Evolutionary conservation across 768 basidiomycete genomes (phyloP).

Genomic region (Podaxis pistillaris): DNA sequence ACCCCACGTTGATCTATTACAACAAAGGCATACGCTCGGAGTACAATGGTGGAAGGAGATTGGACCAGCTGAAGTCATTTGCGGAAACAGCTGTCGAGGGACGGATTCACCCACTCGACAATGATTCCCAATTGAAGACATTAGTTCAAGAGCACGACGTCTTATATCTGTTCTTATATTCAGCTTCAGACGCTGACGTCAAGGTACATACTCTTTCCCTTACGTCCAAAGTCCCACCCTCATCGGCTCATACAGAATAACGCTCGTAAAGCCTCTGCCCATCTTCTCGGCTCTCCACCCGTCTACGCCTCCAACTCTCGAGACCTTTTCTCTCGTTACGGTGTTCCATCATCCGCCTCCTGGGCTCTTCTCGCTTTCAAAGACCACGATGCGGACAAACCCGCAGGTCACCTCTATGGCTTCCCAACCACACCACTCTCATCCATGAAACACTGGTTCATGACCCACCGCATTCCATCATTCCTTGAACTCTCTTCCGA

Average conservation of each 20-base stretch:
- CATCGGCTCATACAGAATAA: slow-evolving; percentile 23
- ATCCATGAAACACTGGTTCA: slow-evolving; percentile 55
- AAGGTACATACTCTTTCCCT: neutral
- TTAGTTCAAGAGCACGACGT: slow-evolving; percentile 47
- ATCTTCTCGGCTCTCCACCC: slow-evolving; percentile 46
- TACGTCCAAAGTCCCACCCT: neutral
- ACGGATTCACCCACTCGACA: slow-evolving; percentile 28
- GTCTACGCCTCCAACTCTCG: slow-evolving; percentile 41
- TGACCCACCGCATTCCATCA: slow-evolving; percentile 70
- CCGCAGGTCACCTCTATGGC: slow-evolving; percentile 45
- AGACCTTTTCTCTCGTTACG: slow-evolving; percentile 34
- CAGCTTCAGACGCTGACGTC: slow-evolving; percentile 12
- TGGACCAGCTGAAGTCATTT: slow-evolving; percentile 72
- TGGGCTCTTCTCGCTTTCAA: slow-evolving; percentile 72
- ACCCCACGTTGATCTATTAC: slow-evolving; percentile 80
- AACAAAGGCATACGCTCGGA: slow-evolving; percentile 60
- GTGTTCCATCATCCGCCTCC: slow-evolving; percentile 35
- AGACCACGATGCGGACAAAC: slow-evolving; percentile 47
- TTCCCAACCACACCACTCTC: slow-evolving; percentile 23
- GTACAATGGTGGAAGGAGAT: slow-evolving; percentile 69
- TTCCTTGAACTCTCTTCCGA: slow-evolving; percentile 72
- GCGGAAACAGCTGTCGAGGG: slow-evolving; percentile 77
- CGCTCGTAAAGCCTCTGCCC: slow-evolving; percentile 34
- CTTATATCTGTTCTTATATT: slow-evolving; percentile 58
- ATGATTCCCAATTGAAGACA: slow-evolving; percentile 30